These are phyloP conservation scores for Entophlyctis luteolus DNA, from an alignment of 192 early-diverging fungal species.

Conservation along the genomic window DNA sequence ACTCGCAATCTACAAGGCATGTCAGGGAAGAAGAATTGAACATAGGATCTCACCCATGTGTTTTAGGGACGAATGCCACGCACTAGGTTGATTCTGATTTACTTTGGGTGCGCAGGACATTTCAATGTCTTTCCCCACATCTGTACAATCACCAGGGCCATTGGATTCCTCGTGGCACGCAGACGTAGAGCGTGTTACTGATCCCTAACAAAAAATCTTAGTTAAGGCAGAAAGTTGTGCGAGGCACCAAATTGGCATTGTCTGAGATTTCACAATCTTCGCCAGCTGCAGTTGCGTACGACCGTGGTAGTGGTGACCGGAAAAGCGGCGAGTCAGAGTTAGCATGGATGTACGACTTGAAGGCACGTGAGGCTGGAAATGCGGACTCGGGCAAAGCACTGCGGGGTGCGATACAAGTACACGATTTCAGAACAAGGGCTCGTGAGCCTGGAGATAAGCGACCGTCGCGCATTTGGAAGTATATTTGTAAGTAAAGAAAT, in stretches of 20 bases:
- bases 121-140: background rate
- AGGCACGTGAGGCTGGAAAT: conserved; percentile 10
- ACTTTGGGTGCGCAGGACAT: background rate
- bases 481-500: too few species aligned
- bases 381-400: conserved; percentile 13
- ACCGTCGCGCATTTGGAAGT: conserved; percentile 20
- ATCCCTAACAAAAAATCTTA: too few species aligned
- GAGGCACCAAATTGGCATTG: background rate
- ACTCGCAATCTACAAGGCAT: conserved; percentile 25
- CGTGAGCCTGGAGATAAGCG: conserved; percentile 11
- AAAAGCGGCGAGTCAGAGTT: conserved; percentile 1
- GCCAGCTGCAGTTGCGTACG: background rate
- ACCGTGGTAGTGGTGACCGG: conserved; percentile 4
- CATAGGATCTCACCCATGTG: background rate
- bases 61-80: background rate
- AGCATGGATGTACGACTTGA: conserved; percentile 21
- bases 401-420: background rate
- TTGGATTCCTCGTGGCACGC: too few species aligned
- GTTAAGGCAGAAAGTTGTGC: too few species aligned
- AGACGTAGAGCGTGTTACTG: too few species aligned
- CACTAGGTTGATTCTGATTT: background rate
- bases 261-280: background rate
- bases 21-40: background rate
- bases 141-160: background rate
- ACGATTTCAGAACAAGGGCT: conserved; percentile 17